phyloP scores from a whole-genome alignment of 345 rosid species.

The Salix arbutifolia region DNA sequence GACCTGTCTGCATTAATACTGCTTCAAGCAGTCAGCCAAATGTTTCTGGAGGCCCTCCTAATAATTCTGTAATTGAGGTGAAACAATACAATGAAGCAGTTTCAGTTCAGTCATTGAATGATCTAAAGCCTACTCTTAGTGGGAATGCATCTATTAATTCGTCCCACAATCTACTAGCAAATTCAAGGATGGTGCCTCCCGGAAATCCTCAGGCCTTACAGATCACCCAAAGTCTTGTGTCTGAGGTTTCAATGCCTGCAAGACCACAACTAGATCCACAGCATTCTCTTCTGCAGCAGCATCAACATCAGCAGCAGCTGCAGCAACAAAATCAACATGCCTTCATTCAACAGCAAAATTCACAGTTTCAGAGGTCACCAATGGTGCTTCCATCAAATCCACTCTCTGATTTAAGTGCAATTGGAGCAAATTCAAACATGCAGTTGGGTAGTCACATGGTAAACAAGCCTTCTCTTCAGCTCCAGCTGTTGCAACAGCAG shows the following conservation, averaged over 20 bases:
- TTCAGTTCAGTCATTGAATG: constrained; percentile 50
- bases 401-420: constrained; percentile 53
- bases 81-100: constrained; percentile 58
- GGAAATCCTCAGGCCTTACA: constrained; percentile 65
- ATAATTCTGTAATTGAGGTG: constrained; percentile 49
- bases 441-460: constrained; percentile 72
- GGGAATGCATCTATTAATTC: constrained; percentile 44
- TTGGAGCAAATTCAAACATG: constrained; percentile 64
- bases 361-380: constrained; percentile 64
- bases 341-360: constrained; percentile 62
- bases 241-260: constrained; percentile 64
- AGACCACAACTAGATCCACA: constrained; percentile 60
- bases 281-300: constrained; percentile 42
- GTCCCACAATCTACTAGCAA: constrained; percentile 45
- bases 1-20: constrained; percentile 42
- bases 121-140: constrained; percentile 45
- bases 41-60: constrained; percentile 41
- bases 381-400: constrained; percentile 59
- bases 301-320: constrained; percentile 28
- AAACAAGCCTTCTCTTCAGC: constrained; percentile 60
- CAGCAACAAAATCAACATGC: constrained; percentile 52
- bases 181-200: constrained; percentile 68
- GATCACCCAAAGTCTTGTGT: constrained; percentile 63
- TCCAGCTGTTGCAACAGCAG: constrained; percentile 49
- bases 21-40: constrained; percentile 48